phyloP scores from a whole-genome alignment of 305 asterid species.

The Ruellia speciosa region DNA sequence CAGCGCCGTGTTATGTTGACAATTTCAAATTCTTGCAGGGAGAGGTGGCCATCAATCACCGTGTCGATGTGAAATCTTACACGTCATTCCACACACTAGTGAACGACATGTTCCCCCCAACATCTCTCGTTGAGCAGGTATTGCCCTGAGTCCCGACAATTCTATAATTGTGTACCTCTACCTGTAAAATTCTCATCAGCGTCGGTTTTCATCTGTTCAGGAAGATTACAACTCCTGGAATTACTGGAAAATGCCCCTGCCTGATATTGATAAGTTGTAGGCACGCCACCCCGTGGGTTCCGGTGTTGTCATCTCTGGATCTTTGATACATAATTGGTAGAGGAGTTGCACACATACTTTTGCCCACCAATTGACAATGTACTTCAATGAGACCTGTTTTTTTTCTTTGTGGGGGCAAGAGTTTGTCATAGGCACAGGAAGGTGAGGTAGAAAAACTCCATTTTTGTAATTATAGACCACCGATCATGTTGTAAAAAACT shows the following conservation, averaged over 20 bases:
- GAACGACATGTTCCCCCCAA: constrained; percentile 94
- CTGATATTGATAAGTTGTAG: constrained; percentile 34
- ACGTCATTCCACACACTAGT: constrained; percentile 90
- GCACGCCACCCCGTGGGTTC: neutral
- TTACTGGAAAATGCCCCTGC: constrained; percentile 63
- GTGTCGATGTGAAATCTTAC: constrained; percentile 79
- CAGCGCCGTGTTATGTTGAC: neutral
- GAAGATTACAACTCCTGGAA: constrained; percentile 73
- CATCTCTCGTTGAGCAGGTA: constrained; percentile 92
- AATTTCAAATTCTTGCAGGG: constrained; percentile 44
- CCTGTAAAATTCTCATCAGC: neutral
- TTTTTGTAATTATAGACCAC: neutral
- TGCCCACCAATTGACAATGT: too few relatives aligned
- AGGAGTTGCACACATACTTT: too few relatives aligned
- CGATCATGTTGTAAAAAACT: neutral
- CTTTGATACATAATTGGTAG: too few relatives aligned
- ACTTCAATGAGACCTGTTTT: too few relatives aligned
- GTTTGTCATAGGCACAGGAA: too few relatives aligned
- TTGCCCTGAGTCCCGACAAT: neutral
- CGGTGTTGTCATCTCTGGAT: neutral
- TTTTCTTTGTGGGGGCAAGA: too few relatives aligned
- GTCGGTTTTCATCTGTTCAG: constrained; percentile 27
- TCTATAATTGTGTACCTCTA: neutral
- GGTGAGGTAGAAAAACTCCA: neutral
- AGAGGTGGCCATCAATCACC: constrained; percentile 90